These are phyloP conservation scores for Calonectria pseudoreteaudii DNA, from an alignment of 2,329 filamentous ascomycete species.

Conservation along the genomic window DNA sequence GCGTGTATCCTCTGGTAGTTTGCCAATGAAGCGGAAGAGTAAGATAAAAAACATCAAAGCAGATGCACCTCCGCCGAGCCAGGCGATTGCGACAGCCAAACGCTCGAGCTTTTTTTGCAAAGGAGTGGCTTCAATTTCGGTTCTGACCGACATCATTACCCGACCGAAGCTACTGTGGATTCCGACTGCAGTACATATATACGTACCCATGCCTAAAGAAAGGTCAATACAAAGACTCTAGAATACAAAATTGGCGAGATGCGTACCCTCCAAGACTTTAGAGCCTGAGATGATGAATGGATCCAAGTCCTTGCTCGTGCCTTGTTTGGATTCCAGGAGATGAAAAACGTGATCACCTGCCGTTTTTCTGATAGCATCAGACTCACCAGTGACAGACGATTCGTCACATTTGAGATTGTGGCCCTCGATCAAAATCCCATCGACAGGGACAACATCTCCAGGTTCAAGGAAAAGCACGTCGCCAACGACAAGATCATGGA, in stretches of 20 bases:
- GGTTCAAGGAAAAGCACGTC: constrained; percentile 76
- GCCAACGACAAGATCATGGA: constrained; percentile 75
- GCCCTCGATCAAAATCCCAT: constrained; percentile 73
- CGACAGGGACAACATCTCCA: constrained; percentile 76
- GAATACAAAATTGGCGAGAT: not conserved
- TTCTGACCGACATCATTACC: constrained; percentile 65
- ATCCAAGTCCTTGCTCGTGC: constrained; percentile 61
- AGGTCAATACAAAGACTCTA: not conserved
- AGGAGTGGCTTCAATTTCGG: constrained; percentile 62
- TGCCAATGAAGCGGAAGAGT: constrained; percentile 20
- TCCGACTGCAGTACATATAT: constrained; percentile 64
- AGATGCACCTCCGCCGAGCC: constrained; percentile 58
- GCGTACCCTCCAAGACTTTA: constrained; percentile 60
- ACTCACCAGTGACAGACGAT: constrained; percentile 78
- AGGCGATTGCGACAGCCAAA: constrained; percentile 48
- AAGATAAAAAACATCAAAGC: constrained; percentile 26
- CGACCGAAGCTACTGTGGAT: constrained; percentile 63
- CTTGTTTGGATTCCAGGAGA: constrained; percentile 56
- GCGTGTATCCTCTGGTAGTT: constrained; percentile 16
- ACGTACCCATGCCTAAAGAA: constrained; percentile 58
- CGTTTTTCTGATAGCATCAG: constrained; percentile 76
- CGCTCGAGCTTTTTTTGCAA: constrained; percentile 62
- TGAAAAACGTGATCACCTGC: constrained; percentile 66
- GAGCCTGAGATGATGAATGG: constrained; percentile 71
- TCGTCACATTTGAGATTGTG: constrained; percentile 72